These are phyloP conservation scores for Ophiostoma triangulosporum DNA, from an alignment of 2,329 filamentous ascomycete species.

Conservation along the genomic window DNA sequence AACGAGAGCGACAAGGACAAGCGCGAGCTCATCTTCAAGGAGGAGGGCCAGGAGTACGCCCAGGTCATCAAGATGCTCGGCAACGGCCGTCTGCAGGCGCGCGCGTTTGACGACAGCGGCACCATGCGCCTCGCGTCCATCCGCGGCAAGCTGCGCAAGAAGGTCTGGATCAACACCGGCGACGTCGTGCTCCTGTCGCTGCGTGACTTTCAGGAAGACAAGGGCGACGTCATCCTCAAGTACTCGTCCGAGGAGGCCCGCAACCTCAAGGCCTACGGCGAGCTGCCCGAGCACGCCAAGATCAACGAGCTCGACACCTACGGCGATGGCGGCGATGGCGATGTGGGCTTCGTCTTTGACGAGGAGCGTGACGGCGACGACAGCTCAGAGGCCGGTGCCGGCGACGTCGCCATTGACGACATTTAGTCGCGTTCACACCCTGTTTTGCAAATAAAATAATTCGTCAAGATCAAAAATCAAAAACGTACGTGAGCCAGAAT, in stretches of 20 bases:
- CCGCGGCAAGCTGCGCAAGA: slow-evolving; percentile 95
- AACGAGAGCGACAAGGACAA: slow-evolving; percentile 99
- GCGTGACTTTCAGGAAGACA: slow-evolving; percentile 78
- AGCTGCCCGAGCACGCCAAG: slow-evolving; percentile 93
- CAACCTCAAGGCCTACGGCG: slow-evolving; percentile 85
- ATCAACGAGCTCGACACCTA: slow-evolving; percentile 99
- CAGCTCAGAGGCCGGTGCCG: slow-evolving; percentile 1
- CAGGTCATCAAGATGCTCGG: slow-evolving; percentile 50
- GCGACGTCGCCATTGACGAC: slow-evolving; percentile 2
- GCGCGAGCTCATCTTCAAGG: slow-evolving; percentile 96
- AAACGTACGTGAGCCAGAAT: neutral
- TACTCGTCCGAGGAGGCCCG: slow-evolving; percentile 88
- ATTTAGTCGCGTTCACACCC: neutral
- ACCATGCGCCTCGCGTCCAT: slow-evolving; percentile 56
- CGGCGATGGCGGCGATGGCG: slow-evolving; percentile 81
- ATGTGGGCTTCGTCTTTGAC: slow-evolving; percentile 97
- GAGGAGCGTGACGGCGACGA: slow-evolving; percentile 29
- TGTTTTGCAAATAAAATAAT: neutral
- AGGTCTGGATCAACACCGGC: slow-evolving; percentile 90
- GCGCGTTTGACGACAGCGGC: slow-evolving; percentile 91
- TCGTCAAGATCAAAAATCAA: neutral
- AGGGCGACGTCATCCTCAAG: slow-evolving; percentile 87
- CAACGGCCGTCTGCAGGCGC: slow-evolving; percentile 64
- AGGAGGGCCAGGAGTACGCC: slow-evolving; percentile 72
- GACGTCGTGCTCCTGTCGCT: slow-evolving; percentile 79